Conservation (phyloP, 148 eudicot genomes). For the Amaranthus hypochondriacus region DNA sequence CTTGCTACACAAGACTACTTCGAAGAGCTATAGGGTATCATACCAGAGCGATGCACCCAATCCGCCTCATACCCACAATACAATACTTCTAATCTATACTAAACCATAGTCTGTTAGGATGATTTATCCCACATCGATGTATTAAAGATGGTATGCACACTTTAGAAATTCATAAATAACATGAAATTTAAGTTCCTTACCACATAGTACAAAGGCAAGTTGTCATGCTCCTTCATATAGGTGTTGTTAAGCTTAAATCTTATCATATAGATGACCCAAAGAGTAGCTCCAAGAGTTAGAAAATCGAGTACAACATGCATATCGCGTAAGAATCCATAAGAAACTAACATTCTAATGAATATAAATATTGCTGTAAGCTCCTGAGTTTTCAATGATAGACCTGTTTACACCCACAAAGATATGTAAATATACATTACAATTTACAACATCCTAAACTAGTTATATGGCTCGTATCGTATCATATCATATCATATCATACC, state of each 20-base stretch:
- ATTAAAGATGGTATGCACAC: no score
- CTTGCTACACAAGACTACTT: no score
- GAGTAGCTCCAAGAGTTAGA: slow-evolving; percentile 47
- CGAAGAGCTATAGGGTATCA: no score
- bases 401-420: slow-evolving; percentile 24
- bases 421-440: not conserved
- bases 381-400: slow-evolving; percentile 73
- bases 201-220: slow-evolving; percentile 47
- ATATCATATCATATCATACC: no score
- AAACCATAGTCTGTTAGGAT: no score
- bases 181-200: slow-evolving; percentile 25
- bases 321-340: slow-evolving; percentile 41
- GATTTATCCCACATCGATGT: no score
- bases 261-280: slow-evolving; percentile 89
- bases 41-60: no score
- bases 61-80: no score
- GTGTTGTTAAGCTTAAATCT: slow-evolving; percentile 60
- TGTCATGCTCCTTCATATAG: slow-evolving; percentile 58
- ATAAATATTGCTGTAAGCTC: slow-evolving; percentile 75
- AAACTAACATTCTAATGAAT: slow-evolving; percentile 42
- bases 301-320: slow-evolving; percentile 60
- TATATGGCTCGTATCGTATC: no score
- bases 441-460: no score
- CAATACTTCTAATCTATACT: no score
- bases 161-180: no score